These are phyloP conservation scores for Puccinia horiana DNA, from an alignment of 1,284 basidiomycete species.

Conservation along the genomic window DNA sequence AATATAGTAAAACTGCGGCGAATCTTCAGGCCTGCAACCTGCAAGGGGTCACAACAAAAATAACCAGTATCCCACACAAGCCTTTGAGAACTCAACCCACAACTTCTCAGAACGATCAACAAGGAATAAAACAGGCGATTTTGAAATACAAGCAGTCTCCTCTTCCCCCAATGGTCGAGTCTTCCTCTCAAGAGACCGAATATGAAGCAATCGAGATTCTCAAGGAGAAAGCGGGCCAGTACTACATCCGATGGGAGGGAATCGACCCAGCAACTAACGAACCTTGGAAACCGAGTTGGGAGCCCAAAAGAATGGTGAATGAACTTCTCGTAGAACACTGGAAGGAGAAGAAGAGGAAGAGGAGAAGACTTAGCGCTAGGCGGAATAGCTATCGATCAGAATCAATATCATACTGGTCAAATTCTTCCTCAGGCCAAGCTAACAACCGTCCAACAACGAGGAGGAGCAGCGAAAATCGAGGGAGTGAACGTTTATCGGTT, in stretches of 20 bases:
- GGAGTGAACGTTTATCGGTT: neutral
- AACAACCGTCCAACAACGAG: neutral
- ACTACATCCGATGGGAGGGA: slow-evolving; percentile 31
- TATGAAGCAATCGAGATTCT: slow-evolving; percentile 26
- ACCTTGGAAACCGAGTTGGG: slow-evolving; percentile 30
- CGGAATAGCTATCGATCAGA: slow-evolving; percentile 1
- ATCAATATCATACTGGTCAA: neutral
- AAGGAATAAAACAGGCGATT: too few species aligned
- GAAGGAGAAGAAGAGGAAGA: slow-evolving; percentile 11
- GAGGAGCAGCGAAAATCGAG: neutral
- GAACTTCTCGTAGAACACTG: slow-evolving; percentile 9
- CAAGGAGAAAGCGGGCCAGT: neutral
- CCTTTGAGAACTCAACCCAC: too few species aligned
- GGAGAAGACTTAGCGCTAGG: neutral
- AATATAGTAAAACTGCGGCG: too few species aligned
- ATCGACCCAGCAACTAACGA: slow-evolving; percentile 9
- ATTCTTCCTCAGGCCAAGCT: neutral
- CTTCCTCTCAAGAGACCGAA: slow-evolving; percentile 17
- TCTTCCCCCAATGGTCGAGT: neutral
- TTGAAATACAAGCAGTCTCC: neutral
- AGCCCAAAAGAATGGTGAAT: slow-evolving; percentile 9
- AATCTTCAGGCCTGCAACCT: too few species aligned
- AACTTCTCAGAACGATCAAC: too few species aligned
- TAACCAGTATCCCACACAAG: too few species aligned
- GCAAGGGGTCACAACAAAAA: too few species aligned